Conservation (phyloP, 768 basidiomycete genomes). For the Naganishia kalamii region DNA sequence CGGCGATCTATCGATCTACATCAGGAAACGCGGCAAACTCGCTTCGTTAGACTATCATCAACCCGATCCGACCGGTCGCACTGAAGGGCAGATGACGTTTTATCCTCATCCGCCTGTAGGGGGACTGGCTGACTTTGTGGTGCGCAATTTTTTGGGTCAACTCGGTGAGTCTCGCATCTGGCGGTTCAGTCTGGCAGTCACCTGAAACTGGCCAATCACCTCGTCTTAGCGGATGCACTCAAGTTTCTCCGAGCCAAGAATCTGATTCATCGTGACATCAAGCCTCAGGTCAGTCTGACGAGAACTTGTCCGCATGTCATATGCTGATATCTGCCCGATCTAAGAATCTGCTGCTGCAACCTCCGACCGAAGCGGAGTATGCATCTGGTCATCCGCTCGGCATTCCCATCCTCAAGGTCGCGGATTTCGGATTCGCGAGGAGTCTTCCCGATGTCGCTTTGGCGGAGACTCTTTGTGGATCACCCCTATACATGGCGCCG, state of each 20-base stretch:
- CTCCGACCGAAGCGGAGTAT: constrained; percentile 72
- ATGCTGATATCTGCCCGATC: not conserved
- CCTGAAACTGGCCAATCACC: not conserved
- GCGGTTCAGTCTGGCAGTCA: not conserved
- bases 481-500: constrained; percentile 98
- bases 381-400: constrained; percentile 80
- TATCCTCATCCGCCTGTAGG: constrained; percentile 88
- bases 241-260: constrained; percentile 83
- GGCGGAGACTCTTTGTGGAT: constrained; percentile 96
- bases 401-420: constrained; percentile 90
- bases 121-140: constrained; percentile 81
- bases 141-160: constrained; percentile 86
- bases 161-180: constrained; percentile 56
- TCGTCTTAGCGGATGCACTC: constrained; percentile 70
- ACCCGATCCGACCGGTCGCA: constrained; percentile 60
- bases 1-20: constrained; percentile 91
- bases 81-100: constrained; percentile 54
- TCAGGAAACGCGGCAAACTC: constrained; percentile 92
- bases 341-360: constrained; percentile 85
- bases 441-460: constrained; percentile 84
- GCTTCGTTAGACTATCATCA: constrained; percentile 72
- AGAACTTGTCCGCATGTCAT: not conserved
- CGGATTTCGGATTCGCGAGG: constrained; percentile 96
- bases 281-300: constrained; percentile 60
- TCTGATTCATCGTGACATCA: constrained; percentile 93